Evolutionary conservation across 495 filamentous ascomycete species (phyloP).

Genomic region (Penicillium coprophilum): DNA sequence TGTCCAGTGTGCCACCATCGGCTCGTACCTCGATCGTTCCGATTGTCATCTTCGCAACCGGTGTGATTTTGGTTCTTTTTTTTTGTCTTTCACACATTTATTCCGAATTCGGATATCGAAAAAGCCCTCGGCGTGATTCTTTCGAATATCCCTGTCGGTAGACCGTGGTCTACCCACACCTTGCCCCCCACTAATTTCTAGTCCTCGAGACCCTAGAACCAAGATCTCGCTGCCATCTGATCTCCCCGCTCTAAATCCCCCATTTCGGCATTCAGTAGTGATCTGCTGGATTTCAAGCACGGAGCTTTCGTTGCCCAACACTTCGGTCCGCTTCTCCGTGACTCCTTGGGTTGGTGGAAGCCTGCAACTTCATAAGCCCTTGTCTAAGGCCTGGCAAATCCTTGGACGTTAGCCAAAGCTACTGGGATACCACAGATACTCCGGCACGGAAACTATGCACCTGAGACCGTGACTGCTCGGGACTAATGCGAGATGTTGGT

Average conservation of each 20-base stretch:
- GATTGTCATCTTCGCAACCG: slow-evolving; percentile 14
- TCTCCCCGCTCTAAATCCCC: slow-evolving; percentile 1
- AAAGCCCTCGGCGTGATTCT: background rate
- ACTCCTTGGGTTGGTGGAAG: slow-evolving; percentile 15
- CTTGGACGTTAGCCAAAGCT: slow-evolving; percentile 26
- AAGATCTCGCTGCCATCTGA: slow-evolving; percentile 7
- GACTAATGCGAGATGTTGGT: slow-evolving; percentile 35
- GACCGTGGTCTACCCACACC: background rate
- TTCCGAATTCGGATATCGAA: background rate
- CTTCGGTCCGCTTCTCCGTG: slow-evolving; percentile 22
- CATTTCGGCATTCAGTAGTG: background rate
- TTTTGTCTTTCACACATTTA: background rate
- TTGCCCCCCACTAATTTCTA: slow-evolving; percentile 1
- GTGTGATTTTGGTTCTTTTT: background rate
- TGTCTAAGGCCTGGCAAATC: slow-evolving; percentile 6
- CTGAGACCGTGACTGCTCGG: slow-evolving; percentile 26
- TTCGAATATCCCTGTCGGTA: background rate
- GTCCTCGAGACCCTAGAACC: background rate
- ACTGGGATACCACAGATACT: slow-evolving; percentile 36
- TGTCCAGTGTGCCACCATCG: slow-evolving; percentile 27
- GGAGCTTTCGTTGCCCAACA: background rate
- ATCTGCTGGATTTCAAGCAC: slow-evolving; percentile 1
- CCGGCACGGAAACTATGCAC: slow-evolving; percentile 36
- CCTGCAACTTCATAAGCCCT: slow-evolving; percentile 13
- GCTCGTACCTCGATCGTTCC: slow-evolving; percentile 18